Evolutionary conservation across 176 grass and related monocot species (phyloP), one percentile per base, ranked within the genome.

Genomic region (Triticum urartu): DNA sequence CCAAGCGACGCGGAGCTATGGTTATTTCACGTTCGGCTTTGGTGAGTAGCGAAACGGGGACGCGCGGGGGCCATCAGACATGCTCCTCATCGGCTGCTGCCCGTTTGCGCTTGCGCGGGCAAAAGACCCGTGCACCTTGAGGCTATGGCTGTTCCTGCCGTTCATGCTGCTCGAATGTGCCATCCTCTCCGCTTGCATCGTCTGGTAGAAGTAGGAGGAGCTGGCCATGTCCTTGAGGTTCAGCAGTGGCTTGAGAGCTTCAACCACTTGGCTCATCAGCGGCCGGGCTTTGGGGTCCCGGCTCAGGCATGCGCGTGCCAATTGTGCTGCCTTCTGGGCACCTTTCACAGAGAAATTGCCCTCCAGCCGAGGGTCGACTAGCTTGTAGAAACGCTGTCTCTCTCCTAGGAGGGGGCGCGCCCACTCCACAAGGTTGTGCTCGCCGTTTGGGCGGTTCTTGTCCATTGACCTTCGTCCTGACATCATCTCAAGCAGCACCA

Each of bases 341-440:
- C 91, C 94, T 72, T 93, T 95, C 9, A 95, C 79, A 0, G 94
- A 95, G 86, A 95, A 95, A 52, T 95, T 93, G 59, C 94, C 94
- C 64, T 95, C 94, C 68, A 95, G 68, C 3, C 87, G 91, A 52
- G 94, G 91, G 72, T 95, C 94, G 22, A 95, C 83, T 58, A 95
- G 68, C 73, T 88, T 92, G 84, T 93, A 95, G 45, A 95, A 93
- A n/a, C 91, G 86, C 14, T 90, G 94, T 20, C 94, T 83, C 77
- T 95, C 94, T 42, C 94, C 94, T 34, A 95, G 84, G 56, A 91
- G 83, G 13, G 94, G 91, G 0, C 94, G 94, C 0, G 91, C 94
- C 94, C 94, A 95, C 82, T 95, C 94, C 0, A 95, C 94, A 15
- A 95, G 91, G 79, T 95, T 95, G 74, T 95, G 94, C 84, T 95